These are phyloP conservation scores for Blastosporella zonata DNA, from an alignment of 1,284 basidiomycete species.

Conservation along the genomic window DNA sequence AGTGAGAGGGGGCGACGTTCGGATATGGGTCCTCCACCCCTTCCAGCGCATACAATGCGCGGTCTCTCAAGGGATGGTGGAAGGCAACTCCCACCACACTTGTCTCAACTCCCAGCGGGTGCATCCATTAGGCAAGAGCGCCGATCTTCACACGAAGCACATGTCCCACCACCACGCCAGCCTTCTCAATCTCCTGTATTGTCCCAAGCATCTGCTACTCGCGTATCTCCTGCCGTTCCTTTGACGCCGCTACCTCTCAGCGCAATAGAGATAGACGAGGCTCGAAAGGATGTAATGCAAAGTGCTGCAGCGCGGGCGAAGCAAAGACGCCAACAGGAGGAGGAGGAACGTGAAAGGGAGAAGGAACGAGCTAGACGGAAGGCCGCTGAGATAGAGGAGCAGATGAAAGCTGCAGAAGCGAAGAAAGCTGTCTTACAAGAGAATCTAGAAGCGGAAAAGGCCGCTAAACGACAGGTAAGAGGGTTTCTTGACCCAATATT, in stretches of 20 bases:
- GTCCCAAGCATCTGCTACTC: constrained; percentile 36
- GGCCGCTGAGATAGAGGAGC: constrained; percentile 81
- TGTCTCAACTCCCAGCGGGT: constrained; percentile 33
- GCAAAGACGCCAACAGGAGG: constrained; percentile 77
- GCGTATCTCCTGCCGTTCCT: constrained; percentile 32
- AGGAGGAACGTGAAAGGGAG: constrained; percentile 80
- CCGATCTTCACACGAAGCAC: constrained; percentile 38
- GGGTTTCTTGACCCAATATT: not conserved
- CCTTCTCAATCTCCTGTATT: constrained; percentile 42
- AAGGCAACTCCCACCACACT: constrained; percentile 48
- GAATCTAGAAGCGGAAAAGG: constrained; percentile 21
- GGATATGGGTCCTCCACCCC: constrained; percentile 46
- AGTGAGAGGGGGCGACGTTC: constrained; percentile 38
- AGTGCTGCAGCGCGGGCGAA: constrained; percentile 85
- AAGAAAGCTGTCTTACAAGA: constrained; percentile 31
- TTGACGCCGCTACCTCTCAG: constrained; percentile 31
- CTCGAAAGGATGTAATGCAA: constrained; percentile 85
- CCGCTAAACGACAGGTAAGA: constrained; percentile 12
- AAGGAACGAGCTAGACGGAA: constrained; percentile 84
- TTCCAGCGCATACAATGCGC: constrained; percentile 39
- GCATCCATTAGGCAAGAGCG: constrained; percentile 27
- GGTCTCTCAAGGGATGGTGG: constrained; percentile 32
- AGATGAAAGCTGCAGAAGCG: constrained; percentile 50
- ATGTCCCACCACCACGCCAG: constrained; percentile 27
- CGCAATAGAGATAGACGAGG: constrained; percentile 64